Conservation (phyloP, 768 basidiomycete species). For the Suillus placidus region DNA sequence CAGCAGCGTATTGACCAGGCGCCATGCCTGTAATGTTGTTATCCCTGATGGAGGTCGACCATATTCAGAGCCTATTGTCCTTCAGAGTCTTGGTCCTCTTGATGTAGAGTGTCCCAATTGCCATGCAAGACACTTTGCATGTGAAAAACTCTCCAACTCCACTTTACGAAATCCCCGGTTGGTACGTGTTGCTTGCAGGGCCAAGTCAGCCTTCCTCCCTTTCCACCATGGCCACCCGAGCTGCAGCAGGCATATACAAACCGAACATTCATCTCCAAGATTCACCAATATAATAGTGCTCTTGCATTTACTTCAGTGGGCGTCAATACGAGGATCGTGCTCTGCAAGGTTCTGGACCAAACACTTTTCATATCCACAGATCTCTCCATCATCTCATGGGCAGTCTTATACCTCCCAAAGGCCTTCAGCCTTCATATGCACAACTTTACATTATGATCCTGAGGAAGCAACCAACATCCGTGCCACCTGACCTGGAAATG, state of each 20-base stretch:
- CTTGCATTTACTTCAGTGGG: conserved; percentile 44
- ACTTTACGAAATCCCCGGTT: conserved; percentile 9
- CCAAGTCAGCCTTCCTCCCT: conserved; percentile 22
- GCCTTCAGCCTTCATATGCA: conserved; percentile 32
- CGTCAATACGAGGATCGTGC: conserved; percentile 31
- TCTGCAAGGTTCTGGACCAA: conserved; percentile 34
- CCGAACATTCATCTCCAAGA: conserved; percentile 35
- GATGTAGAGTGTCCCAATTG: no score
- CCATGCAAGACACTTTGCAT: no score
- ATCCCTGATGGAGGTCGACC: no score
- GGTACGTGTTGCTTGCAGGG: conserved; percentile 33
- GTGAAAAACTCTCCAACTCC: no score
- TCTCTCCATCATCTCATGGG: conserved; percentile 42
- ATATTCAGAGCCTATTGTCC: no score
- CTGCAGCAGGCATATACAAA: conserved; percentile 21
- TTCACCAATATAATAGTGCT: conserved; percentile 45
- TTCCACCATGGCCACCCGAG: conserved; percentile 22
- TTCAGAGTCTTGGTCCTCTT: no score
- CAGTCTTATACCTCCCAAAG: conserved; percentile 29
- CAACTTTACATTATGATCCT: conserved; percentile 49
- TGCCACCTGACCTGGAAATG: conserved; percentile 21
- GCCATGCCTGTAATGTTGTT: no score
- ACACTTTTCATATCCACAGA: conserved; percentile 38
- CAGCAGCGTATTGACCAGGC: no score
- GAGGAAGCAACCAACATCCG: conserved; percentile 33